These are phyloP conservation scores for Chlamydomonas sp. DNA, from an alignment of 139 green algal genomes.

Conservation along the genomic window DNA sequence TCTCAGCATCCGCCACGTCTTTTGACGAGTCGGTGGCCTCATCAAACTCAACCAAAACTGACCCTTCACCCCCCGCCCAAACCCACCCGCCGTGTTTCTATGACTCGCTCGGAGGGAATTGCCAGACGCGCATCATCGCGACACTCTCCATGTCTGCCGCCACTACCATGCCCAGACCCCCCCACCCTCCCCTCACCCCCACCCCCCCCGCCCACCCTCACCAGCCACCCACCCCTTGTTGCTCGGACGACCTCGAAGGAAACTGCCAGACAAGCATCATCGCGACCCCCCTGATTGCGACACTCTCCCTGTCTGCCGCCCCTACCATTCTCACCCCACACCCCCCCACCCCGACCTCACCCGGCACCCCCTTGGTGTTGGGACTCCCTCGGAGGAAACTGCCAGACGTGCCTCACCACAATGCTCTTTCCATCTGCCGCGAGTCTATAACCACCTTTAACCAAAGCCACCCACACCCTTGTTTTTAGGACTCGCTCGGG, in stretches of 20 bases:
- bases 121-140: slow-evolving; percentile 36
- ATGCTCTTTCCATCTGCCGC: neutral
- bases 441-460: neutral
- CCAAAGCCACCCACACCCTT: neutral
- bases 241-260: neutral
- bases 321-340: neutral
- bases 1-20: slow-evolving; percentile 4
- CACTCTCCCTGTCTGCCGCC: neutral
- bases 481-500: slow-evolving; percentile 26
- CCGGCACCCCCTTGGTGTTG: neutral
- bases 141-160: slow-evolving; percentile 28
- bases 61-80: too few species aligned
- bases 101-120: slow-evolving; percentile 20
- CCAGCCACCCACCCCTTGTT: neutral
- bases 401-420: neutral
- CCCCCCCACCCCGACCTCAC: neutral
- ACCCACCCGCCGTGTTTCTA: too few species aligned
- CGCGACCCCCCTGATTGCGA: neutral
- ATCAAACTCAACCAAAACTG: neutral
- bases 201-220: neutral
- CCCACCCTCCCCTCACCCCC: slow-evolving; percentile 19
- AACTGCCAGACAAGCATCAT: neutral
- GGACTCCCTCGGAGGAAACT: slow-evolving; percentile 40
- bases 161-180: neutral
- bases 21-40: slow-evolving; percentile 17